A percentile compares a stretch with the other conserved stretches of the same genome.
These are phyloP conservation scores for Fragaria nilgerrensis DNA, from an alignment of 306 rosid genomes.

Conservation along the genomic window DNA sequence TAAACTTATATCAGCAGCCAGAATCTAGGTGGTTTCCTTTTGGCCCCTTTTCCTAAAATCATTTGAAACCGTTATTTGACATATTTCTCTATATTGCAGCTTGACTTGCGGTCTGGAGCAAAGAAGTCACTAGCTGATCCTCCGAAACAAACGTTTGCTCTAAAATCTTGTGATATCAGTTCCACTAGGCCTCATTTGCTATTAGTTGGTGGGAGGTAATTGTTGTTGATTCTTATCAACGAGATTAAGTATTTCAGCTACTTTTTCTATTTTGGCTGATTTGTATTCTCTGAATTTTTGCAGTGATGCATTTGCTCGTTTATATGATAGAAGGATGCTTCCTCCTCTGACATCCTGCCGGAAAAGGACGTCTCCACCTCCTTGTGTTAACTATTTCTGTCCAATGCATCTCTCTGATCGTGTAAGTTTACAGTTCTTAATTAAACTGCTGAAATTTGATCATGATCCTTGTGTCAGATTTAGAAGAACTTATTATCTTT, in stretches of 20 bases:
- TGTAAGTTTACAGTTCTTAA: conserved; percentile 51
- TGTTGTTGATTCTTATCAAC: conserved; percentile 23
- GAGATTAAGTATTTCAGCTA: conserved; percentile 1
- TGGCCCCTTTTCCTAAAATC: conserved; percentile 16
- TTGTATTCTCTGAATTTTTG: conserved; percentile 31
- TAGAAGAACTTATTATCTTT: background rate
- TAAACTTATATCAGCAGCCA: background rate
- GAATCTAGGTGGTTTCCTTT: conserved; percentile 13
- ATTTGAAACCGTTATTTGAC: conserved; percentile 31
- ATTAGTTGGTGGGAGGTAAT: conserved; percentile 96
- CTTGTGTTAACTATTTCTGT: conserved; percentile 90
- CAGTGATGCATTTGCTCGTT: conserved; percentile 97
- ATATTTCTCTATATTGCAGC: conserved; percentile 55
- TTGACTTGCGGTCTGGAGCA: conserved; percentile 93
- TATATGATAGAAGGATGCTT: conserved; percentile 96
- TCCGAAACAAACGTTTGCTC: conserved; percentile 75
- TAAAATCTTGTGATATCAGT: conserved; percentile 93
- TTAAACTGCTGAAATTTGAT: background rate
- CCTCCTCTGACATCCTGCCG: conserved; percentile 73
- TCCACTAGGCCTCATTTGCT: conserved; percentile 89
- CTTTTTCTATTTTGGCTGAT: conserved; percentile 22
- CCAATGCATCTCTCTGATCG: conserved; percentile 98
- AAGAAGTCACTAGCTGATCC: conserved; percentile 90
- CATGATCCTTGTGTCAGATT: background rate
- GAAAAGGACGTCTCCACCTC: conserved; percentile 79